Percentiles rank a stretch among this genome's conserved stretches.
Conservation (phyloP, 768 basidiomycete species). For the Antrodiella citrinella region DNA sequence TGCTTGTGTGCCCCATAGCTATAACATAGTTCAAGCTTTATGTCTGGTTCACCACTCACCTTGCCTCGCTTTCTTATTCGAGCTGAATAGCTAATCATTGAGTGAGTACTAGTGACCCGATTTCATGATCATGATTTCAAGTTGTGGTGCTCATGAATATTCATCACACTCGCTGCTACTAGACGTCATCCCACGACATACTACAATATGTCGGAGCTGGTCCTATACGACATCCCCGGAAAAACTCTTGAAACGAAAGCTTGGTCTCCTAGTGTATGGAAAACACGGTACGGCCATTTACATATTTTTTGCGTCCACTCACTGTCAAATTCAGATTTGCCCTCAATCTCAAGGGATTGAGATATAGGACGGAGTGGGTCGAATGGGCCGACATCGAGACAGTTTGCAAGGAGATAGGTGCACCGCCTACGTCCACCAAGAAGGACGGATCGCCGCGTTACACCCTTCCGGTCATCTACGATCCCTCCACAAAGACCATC, state of each 20-base stretch:
- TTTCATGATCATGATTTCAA: no score
- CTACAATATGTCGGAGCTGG: no score
- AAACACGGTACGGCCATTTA: constrained; percentile 11
- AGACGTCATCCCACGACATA: no score
- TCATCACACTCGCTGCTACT: no score
- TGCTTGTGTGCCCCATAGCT: no score
- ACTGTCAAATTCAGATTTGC: constrained; percentile 22
- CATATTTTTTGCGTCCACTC: neutral
- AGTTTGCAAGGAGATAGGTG: constrained; percentile 25
- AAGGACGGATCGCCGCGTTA: constrained; percentile 27
- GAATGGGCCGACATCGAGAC: constrained; percentile 39
- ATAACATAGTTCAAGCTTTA: no score
- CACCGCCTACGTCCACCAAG: constrained; percentile 24
- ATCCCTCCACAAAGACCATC: constrained; percentile 30
- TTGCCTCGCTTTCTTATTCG: no score
- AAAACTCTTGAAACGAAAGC: constrained; percentile 18
- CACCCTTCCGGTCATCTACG: constrained; percentile 44
- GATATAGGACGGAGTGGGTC: constrained; percentile 38
- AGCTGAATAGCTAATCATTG: no score
- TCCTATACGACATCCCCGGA: constrained; percentile 32
- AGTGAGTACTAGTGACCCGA: no score
- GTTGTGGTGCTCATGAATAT: no score
- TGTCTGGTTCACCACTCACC: no score
- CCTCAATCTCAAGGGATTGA: constrained; percentile 29
- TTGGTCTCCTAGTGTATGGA: constrained; percentile 29